Evolutionary conservation across 805 yeast genomes (phyloP).

Genomic region (Pichia membranifaciens): DNA sequence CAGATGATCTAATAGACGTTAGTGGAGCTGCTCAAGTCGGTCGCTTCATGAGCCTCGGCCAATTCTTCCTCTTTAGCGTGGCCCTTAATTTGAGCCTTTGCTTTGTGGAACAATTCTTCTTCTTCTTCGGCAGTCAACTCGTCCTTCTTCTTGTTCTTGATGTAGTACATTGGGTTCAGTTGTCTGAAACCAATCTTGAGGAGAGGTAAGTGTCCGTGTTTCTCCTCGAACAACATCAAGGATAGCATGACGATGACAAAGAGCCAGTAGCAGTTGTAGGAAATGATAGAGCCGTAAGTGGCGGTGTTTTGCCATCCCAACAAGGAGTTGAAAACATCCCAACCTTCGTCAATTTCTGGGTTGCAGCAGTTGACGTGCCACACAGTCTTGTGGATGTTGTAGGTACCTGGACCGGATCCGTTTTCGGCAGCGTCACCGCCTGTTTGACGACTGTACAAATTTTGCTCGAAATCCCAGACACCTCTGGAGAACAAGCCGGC

Average conservation of each 20-base stretch:
- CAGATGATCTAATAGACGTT: neutral
- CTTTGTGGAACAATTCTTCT: constrained; percentile 43
- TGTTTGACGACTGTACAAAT: constrained; percentile 54
- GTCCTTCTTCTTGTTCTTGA: constrained; percentile 61
- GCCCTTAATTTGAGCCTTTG: constrained; percentile 22
- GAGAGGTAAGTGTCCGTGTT: constrained; percentile 74
- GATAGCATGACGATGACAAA: constrained; percentile 47
- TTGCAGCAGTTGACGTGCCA: constrained; percentile 99
- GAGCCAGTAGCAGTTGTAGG: constrained; percentile 89
- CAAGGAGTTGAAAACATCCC: constrained; percentile 94
- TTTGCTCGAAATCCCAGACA: constrained; percentile 79
- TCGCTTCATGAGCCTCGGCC: neutral
- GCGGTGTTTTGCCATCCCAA: constrained; percentile 98
- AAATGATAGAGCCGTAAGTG: constrained; percentile 83
- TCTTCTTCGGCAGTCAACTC: constrained; percentile 50
- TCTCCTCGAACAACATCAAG: constrained; percentile 79
- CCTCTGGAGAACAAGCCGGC: constrained; percentile 94
- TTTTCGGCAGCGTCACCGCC: constrained; percentile 95
- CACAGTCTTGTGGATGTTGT: constrained; percentile 69
- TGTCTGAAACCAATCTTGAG: constrained; percentile 39
- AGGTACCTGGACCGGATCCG: constrained; percentile 95
- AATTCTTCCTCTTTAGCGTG: neutral
- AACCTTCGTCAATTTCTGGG: constrained; percentile 86
- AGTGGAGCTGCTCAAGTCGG: neutral
- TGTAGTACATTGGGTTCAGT: constrained; percentile 67